Base-by-base conservation (phyloP, 345 rosid species). In the Eucalyptus regnans region DNA sequence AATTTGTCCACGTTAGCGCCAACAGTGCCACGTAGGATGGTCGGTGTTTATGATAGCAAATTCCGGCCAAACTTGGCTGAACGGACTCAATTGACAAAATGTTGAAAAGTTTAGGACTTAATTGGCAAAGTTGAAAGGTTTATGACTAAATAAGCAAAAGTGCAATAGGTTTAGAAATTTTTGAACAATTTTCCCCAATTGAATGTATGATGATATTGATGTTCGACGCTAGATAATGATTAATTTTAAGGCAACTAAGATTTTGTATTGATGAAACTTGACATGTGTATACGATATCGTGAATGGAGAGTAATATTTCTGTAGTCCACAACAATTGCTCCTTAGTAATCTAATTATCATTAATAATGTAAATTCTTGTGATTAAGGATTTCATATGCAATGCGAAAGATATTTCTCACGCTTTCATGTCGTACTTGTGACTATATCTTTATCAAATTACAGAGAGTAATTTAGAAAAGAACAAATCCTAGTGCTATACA, bases 1-100 rank as follows among this genome's bases (percentile, higher is more conserved):
- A 7, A 3, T 52, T 52, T 52, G 2, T 52, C 0, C 8, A 52
- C 0, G 0, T 52, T 7, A 52, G 9, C 0, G 9, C 2, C 23
- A 2, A 52, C 9, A 18, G 1, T 52, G 23, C 23, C 56, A 17
- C 9, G 9, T 52, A 52, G 56, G 23, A 52, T 17, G 56, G 56
- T 52, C 4, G 4, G 2, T 9, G 1, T 51, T 51, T 51, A 51
- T 8, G 4, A 17, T 51, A 51, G 56, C 9, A 51, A 51, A 17
- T 52, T 52, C 2, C 8, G 0, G 56, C 20, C 9, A 52, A 52
- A 18, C 18, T 52, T 52, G 58, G 9, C 0, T 2, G 1, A 18
- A 52, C 2, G 9, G 23, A 52, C 58, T 52, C 4, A 18, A 52
- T 52, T 7, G 56, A 17, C 9, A 52, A 52, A 52, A 52, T 18